phyloP scores from a whole-genome alignment of 2,329 filamentous ascomycete species.

The Colletotrichum horii region DNA sequence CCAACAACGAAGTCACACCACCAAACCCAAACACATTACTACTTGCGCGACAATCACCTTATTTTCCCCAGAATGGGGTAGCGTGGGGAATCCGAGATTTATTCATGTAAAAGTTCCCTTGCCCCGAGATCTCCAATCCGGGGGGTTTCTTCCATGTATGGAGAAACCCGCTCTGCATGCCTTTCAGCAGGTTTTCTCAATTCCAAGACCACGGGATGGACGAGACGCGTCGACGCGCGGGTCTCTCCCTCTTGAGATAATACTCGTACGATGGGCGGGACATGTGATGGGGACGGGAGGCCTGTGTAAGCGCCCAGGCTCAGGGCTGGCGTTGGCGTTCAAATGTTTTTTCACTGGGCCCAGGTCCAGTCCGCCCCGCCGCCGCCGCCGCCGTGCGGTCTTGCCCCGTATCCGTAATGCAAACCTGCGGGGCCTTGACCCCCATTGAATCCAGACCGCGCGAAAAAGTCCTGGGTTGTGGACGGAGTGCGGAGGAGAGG shows the following conservation, averaged over 20 bases:
- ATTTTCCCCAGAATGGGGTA: background rate
- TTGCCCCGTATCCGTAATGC: background rate
- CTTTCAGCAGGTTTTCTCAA: background rate
- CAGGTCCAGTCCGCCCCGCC: background rate
- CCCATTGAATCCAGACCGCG: background rate
- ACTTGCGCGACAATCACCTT: background rate
- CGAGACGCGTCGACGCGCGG: background rate
- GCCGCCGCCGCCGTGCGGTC: background rate
- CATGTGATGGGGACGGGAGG: background rate
- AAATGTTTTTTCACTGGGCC: background rate
- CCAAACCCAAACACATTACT: background rate
- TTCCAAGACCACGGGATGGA: background rate
- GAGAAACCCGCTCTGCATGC: background rate
- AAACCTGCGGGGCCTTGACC: background rate
- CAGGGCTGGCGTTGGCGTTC: background rate
- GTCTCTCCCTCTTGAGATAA: background rate
- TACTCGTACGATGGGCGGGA: constrained; percentile 7
- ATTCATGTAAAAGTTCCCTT: background rate
- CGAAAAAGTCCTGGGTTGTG: background rate
- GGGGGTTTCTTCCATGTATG: background rate
- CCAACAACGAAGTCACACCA: background rate
- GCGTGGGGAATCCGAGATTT: background rate
- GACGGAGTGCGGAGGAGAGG: background rate
- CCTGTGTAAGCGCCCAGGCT: background rate
- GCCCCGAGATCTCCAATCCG: background rate